phyloP scores from a whole-genome alignment of 495 filamentous ascomycete genomes.

The Trypethelium eluteriae region DNA sequence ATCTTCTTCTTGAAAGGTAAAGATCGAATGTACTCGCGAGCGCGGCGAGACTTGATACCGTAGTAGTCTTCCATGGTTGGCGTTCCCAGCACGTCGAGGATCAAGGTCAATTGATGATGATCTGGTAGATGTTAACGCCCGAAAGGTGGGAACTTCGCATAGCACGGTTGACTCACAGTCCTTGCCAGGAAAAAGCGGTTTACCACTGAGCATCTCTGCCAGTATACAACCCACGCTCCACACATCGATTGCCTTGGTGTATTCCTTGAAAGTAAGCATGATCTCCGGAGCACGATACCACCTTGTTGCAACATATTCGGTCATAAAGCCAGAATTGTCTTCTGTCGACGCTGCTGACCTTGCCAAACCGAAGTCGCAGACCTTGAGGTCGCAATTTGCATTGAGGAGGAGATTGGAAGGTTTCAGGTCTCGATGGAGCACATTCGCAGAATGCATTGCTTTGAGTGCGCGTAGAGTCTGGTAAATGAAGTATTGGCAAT shows the following conservation, averaged over 20 bases:
- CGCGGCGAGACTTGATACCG: constrained; percentile 96
- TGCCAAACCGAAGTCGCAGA: constrained; percentile 95
- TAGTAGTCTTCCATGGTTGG: constrained; percentile 99
- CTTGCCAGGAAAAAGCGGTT: constrained; percentile 97
- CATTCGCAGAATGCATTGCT: constrained; percentile 97
- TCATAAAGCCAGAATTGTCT: constrained; percentile 99
- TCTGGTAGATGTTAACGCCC: constrained; percentile 45
- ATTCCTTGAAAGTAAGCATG: constrained; percentile 99
- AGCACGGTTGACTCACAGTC: constrained; percentile 63
- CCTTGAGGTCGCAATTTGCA: constrained; percentile 98
- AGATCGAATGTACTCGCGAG: constrained; percentile 96
- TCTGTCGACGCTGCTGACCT: constrained; percentile 93
- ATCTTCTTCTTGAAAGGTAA: constrained; percentile 99
- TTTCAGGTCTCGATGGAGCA: constrained; percentile 92
- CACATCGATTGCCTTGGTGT: constrained; percentile 99
- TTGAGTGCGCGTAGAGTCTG: constrained; percentile 69
- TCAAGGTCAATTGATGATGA: constrained; percentile 96
- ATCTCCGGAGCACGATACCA: constrained; percentile 99
- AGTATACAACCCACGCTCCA: constrained; percentile 99
- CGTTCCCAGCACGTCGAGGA: constrained; percentile 94
- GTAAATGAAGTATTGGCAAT: constrained; percentile 48
- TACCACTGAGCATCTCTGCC: constrained; percentile 99
- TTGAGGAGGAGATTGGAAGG: constrained; percentile 96
- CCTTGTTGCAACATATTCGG: constrained; percentile 95
- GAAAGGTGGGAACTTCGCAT: background rate